Base-by-base conservation (phyloP, 805 yeast genomes). In the Yarrowia sp. region DNA sequence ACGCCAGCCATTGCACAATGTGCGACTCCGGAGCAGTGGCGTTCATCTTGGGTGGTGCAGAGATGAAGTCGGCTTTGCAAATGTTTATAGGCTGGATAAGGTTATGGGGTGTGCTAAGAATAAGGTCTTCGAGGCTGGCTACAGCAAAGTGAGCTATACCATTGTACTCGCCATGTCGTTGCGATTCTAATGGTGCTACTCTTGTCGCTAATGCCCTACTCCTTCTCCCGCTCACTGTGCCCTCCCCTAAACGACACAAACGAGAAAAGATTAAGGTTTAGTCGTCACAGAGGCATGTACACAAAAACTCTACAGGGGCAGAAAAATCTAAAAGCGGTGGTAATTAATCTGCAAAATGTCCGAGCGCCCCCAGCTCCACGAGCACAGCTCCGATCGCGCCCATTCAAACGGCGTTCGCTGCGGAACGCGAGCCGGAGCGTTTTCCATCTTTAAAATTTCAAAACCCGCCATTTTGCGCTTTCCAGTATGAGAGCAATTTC, bases 1-100 rank as follows among this genome's bases (percentile, higher is more conserved):
- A 55, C 47, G 47, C 19, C 19, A 38, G 25, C 61, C 61, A 55
- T 22, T 38, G 61, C 46, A 38, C 61, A 38, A 55, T 39, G 61
- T 55, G 47, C 47, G 61, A 38, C 42, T 33, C 58, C 24, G 56
- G 27, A 10, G n/a, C 18, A 9, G 58, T 51, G 14, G 58, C 35
- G 58, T 51, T 51, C 58, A 51, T 51, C n/a, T 39, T 51, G 27
- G 12, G 24, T 7, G 19, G 31, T 25, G 32, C 32, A 21, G 49
- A 16, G 19, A 6, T 24, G 32, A 27, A 27, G 29, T n/a, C n/a
- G n/a, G n/a, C n/a, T n/a, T n/a, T n/a, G n/a, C n/a, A n/a, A n/a
- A n/a, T n/a, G n/a, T n/a, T n/a, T n/a, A 36, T 33, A 22, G 22
- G 39, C 22, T 18, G 14, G 14, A 38, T n/a, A 38, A 12, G 42